Base-by-base conservation (phyloP, 2,329 filamentous ascomycete species). In the Aspergillus melleus region DNA sequence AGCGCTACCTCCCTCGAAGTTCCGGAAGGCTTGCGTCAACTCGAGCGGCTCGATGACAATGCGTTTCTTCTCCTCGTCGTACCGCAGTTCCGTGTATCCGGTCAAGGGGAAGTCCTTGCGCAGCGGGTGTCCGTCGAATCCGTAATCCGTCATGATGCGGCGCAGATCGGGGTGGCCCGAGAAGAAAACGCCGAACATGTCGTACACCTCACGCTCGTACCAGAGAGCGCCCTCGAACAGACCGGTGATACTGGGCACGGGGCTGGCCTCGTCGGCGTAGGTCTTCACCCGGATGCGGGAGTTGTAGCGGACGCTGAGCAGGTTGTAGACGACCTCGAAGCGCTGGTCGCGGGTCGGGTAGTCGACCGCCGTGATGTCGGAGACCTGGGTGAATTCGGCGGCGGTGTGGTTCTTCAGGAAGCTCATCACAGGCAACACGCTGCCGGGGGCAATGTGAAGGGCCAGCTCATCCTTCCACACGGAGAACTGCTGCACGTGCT, bases 401-500 rank as follows among this genome's bases (percentile, higher is more conserved):
- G 95, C 89, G 42, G 95, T 97, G 83, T 99, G 96, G 82, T 96
- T 90, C 82, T 98, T 98, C 71, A 99, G 84, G 82, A 99, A 99
- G 62, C 86, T 87, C 78, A 99, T 93, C 71, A 96, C 90, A 44
- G 95, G 95, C 68, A 97, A 86, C 69, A 98, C 88, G 68, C 92
- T 95, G 42, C 90, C 81, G 1, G 95, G 95, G 52, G 91, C 84
- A 73, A 98, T 95, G 79, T 96, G 94, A 76, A 97, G 91, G 70
- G 90, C 92, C 75, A 99, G 87, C 80, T 99, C 95, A 76, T 99
- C 95, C 82, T 99, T 99, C 95, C 95, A 99, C 58, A 99, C 94
- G 12, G 93, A 96, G 82, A 98, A 98, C 81, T 99, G 95, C 82
- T 99, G 96, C 71, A 99, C 87, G 80, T 96, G 97, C 84, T 97